Evolutionary conservation across 768 basidiomycete species (phyloP), one percentile per base, ranked within the genome.

Genomic region (Amanita subjunquillea): DNA sequence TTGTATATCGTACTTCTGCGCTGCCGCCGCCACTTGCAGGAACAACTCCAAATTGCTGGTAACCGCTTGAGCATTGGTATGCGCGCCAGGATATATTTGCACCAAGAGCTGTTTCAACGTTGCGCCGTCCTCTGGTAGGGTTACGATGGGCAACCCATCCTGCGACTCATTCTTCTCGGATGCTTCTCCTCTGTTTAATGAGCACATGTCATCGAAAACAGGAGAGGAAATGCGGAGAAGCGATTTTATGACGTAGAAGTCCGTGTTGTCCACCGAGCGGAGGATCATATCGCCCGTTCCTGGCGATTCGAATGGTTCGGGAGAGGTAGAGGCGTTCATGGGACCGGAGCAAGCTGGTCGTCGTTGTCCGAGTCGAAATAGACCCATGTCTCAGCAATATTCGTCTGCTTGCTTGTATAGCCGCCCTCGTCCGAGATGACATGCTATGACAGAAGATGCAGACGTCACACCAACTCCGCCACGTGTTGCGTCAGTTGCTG

Each of bases 151-250:
- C 9, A 49, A 9, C 10, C 48, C 48, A 3, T 27, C 13, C 23
- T 49, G 25, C 25, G 15, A n/a, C 45, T n/a, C 25, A n/a, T 27
- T 6, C 9, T 23, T 22, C 13, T 32, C 29, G 15, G 15, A 17
- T 17, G 29, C n/a, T 7, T n/a, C 46, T 17, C 12, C 29, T 22
- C 9, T n/a, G 30, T 10, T 17, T 7, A 38, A 25, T 25, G 29
- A 29, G 23, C 38, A 39, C 37, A 39, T 39, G 23, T 27, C 36
- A 10, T 37, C 12, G 23, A 49, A 49, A 23, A 69, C 53, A 4
- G 66, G 59, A 0, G 71, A 71, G 6, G 60, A 56, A 8, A 66
- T 32, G 8, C 64, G 55, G 3, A 71, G 58, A 1, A 69, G 51
- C 10, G 51, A 43, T 49, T 62, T 62, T 48, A 57, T 57, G 29